Percentiles rank a stretch among this genome's conserved stretches.
Evolutionary conservation across 2,329 filamentous ascomycete species (phyloP).

Genomic region (Diaporthe aspalathi): DNA sequence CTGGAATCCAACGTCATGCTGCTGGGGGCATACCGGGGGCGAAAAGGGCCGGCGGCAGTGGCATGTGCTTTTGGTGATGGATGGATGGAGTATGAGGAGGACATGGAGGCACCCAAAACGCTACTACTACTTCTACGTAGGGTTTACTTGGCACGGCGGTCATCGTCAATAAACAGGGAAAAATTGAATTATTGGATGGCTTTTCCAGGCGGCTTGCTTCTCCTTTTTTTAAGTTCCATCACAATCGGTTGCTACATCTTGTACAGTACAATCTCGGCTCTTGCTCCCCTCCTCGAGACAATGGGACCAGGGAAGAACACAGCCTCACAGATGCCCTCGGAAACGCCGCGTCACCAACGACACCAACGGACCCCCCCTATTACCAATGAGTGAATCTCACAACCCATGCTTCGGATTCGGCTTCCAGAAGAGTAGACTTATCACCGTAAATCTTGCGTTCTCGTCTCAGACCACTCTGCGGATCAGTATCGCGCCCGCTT

Average conservation of each 20-base stretch:
- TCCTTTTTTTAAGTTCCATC: neutral
- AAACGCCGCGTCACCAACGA: constrained; percentile 33
- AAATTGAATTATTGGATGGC: constrained; percentile 6
- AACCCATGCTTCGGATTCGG: neutral
- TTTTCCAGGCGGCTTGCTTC: constrained; percentile 5
- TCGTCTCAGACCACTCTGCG: neutral
- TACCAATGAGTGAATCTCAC: constrained; percentile 17
- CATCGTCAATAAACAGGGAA: neutral
- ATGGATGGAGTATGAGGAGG: neutral
- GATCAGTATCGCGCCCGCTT: constrained; percentile 46
- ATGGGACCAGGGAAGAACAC: constrained; percentile 17
- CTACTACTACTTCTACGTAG: neutral
- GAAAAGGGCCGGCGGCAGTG: neutral
- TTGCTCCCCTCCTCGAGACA: constrained; percentile 1
- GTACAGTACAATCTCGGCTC: constrained; percentile 32
- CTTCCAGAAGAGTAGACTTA: constrained; percentile 1
- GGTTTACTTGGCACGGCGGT: neutral
- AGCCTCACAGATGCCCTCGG: constrained; percentile 25
- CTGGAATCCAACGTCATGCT: constrained; percentile 19
- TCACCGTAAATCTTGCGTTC: constrained; percentile 8
- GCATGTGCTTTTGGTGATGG: neutral
- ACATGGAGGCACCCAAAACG: neutral
- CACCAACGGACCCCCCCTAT: constrained; percentile 12
- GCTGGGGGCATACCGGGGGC: neutral
- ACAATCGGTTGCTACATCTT: constrained; percentile 24